These are phyloP conservation scores for Aureobasidium sp. DNA, from an alignment of 2,329 filamentous ascomycete genomes.

Conservation along the genomic window DNA sequence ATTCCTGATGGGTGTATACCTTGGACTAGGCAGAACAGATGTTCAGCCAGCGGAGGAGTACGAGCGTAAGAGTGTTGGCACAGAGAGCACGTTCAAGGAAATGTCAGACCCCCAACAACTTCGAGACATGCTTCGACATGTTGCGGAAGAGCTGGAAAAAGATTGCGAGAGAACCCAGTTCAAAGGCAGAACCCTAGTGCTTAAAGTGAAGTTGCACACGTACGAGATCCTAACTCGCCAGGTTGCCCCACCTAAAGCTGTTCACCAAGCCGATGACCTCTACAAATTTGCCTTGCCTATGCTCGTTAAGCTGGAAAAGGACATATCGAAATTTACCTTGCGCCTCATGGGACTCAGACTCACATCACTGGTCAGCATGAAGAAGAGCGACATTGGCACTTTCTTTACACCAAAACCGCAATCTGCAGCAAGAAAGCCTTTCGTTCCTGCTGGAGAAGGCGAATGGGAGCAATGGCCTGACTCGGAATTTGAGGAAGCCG, in stretches of 20 bases:
- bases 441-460: slow-evolving; percentile 32
- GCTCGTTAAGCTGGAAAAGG: slow-evolving; percentile 72
- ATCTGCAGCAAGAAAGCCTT: slow-evolving; percentile 17
- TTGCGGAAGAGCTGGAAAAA: slow-evolving; percentile 77
- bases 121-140: slow-evolving; percentile 67
- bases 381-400: slow-evolving; percentile 62
- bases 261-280: slow-evolving; percentile 68
- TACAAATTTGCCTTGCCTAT: slow-evolving; percentile 78
- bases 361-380: slow-evolving; percentile 78
- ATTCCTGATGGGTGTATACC: slow-evolving; percentile 74
- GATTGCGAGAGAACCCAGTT: slow-evolving; percentile 72
- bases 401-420: slow-evolving; percentile 63
- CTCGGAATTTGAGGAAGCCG: slow-evolving; percentile 55
- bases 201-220: slow-evolving; percentile 91
- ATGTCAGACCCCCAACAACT: slow-evolving; percentile 61
- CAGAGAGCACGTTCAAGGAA: slow-evolving; percentile 84
- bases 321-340: slow-evolving; percentile 69
- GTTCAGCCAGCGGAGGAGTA: slow-evolving; percentile 83
- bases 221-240: slow-evolving; percentile 89
- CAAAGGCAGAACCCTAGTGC: slow-evolving; percentile 80
- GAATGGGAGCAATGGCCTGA: slow-evolving; percentile 64
- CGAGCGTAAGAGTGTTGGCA: slow-evolving; percentile 88
- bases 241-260: slow-evolving; percentile 61
- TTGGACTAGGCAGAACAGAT: slow-evolving; percentile 77
- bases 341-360: slow-evolving; percentile 83